Evolutionary conservation across 768 basidiomycete genomes (phyloP).

Genomic region (Gymnopilus junonius): DNA sequence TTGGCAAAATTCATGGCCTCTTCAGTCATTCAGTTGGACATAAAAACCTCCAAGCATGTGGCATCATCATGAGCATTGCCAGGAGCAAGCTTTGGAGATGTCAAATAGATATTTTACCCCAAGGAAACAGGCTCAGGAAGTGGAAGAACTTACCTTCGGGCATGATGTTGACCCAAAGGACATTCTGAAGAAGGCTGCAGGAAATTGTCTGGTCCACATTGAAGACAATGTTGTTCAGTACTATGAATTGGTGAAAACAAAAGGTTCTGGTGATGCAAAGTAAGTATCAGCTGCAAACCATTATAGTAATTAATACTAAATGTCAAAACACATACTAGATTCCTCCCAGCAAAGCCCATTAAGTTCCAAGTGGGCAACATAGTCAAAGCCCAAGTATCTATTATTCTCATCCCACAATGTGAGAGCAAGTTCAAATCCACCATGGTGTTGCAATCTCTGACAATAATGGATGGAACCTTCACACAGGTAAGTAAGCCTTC

Average conservation of each 20-base stretch:
- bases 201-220: not conserved
- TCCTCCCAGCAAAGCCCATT: not conserved
- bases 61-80: not conserved
- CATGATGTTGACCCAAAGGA: conserved; percentile 5
- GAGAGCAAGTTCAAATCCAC: conserved; percentile 8
- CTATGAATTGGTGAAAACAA: not conserved
- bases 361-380: conserved; percentile 19
- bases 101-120: conserved; percentile 14
- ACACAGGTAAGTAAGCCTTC: conserved; percentile 13
- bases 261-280: not conserved
- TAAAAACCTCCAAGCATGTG: not conserved
- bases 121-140: not conserved
- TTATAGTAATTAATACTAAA: not conserved
- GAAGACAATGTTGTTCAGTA: conserved; percentile 12
- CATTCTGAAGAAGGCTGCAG: conserved; percentile 5
- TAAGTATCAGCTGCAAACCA: not conserved
- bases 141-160: not conserved
- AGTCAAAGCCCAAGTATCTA: conserved; percentile 21
- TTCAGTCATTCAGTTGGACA: conserved; percentile 1
- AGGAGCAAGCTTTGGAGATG: not conserved
- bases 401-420: conserved; percentile 9
- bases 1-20: conserved; percentile 1
- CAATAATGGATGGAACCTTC: conserved; percentile 18
- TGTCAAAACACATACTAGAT: conserved; percentile 4
- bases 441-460: conserved; percentile 11